These are phyloP conservation scores for Backusella circina DNA, from an alignment of 192 early-diverging fungal genomes.

Conservation along the genomic window DNA sequence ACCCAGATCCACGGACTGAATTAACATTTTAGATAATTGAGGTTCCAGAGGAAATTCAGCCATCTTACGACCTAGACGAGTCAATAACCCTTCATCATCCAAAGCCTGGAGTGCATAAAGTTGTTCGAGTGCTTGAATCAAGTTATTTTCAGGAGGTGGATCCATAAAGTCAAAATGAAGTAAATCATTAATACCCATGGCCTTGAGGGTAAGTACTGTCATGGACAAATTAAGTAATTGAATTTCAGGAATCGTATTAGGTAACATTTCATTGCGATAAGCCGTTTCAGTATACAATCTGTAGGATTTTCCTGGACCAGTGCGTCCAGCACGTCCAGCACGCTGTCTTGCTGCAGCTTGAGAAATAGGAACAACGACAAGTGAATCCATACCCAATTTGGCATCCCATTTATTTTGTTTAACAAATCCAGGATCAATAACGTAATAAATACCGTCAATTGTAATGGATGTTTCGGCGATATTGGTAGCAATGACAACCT, in stretches of 20 bases:
- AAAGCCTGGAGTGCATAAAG: constrained; percentile 91
- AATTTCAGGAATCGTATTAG: constrained; percentile 95
- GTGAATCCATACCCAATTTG: constrained; percentile 95
- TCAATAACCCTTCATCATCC: constrained; percentile 87
- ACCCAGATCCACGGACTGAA: constrained; percentile 77
- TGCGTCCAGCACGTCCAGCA: constrained; percentile 95
- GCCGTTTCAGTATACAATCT: constrained; percentile 93
- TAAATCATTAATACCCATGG: constrained; percentile 90
- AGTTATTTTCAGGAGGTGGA: constrained; percentile 88
- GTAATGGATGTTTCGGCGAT: constrained; percentile 99
- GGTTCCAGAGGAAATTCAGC: constrained; percentile 95
- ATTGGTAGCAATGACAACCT: constrained; percentile 96
- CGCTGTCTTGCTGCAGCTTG: constrained; percentile 94
- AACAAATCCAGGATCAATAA: constrained; percentile 93
- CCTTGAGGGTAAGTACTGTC: constrained; percentile 90
- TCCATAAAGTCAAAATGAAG: constrained; percentile 98
- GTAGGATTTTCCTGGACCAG: constrained; percentile 93
- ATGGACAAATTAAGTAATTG: constrained; percentile 93
- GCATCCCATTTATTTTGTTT: constrained; percentile 98
- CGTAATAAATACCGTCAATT: constrained; percentile 96
- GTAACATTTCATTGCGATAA: constrained; percentile 90
- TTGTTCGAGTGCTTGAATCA: constrained; percentile 91
- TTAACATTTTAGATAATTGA: constrained; percentile 90
- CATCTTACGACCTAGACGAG: constrained; percentile 92
- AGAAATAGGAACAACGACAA: constrained; percentile 91